phyloP scores from a whole-genome alignment of 2,329 filamentous ascomycete species.

The Cytospora schulzeri region DNA sequence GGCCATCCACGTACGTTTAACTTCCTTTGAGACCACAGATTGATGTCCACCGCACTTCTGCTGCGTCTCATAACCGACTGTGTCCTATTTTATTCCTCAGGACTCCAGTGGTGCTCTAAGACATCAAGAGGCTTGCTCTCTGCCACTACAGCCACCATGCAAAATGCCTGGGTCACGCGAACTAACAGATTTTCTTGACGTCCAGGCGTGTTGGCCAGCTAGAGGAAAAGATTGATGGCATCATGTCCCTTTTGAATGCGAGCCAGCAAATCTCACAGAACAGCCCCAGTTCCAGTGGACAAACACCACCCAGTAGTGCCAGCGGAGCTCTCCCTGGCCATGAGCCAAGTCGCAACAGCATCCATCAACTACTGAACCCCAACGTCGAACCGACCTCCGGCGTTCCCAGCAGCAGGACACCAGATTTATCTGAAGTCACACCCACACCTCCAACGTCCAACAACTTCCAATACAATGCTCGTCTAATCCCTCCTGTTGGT shows the following conservation, averaged over 20 bases:
- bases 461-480: constrained; percentile 14
- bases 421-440: constrained; percentile 9
- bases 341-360: constrained; percentile 23
- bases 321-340: constrained; percentile 3
- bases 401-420: background rate
- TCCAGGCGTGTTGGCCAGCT: constrained; percentile 42
- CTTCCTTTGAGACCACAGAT: background rate
- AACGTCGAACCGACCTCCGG: constrained; percentile 8
- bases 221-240: constrained; percentile 45
- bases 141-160: background rate
- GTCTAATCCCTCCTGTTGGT: constrained; percentile 13
- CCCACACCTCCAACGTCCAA: constrained; percentile 19
- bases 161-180: background rate
- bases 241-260: constrained; percentile 41
- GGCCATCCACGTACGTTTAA: constrained; percentile 40
- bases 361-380: constrained; percentile 26
- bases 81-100: background rate
- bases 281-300: constrained; percentile 26
- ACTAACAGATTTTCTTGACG: background rate
- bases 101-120: background rate
- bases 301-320: constrained; percentile 23
- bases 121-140: background rate
- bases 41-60: background rate
- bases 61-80: background rate
- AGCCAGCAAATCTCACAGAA: constrained; percentile 34